phyloP scores from a whole-genome alignment of 306 rosid species.

The Comarum palustre region DNA sequence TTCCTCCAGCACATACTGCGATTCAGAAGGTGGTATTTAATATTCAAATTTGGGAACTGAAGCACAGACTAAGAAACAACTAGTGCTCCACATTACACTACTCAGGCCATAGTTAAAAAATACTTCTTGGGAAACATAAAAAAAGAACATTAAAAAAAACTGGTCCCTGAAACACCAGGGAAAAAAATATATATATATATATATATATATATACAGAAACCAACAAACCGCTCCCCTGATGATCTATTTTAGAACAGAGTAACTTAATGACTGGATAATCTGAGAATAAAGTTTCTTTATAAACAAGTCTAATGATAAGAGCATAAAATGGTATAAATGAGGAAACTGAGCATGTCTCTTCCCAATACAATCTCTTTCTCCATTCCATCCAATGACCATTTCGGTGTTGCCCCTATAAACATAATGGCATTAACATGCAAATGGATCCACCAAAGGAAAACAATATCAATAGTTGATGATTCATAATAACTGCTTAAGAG shows the following conservation, averaged over 20 bases:
- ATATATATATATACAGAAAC: no score
- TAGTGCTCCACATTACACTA: neutral
- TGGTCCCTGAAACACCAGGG: neutral
- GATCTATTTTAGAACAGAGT: neutral
- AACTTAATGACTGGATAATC: neutral
- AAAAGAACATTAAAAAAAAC: neutral
- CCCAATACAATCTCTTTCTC: neutral
- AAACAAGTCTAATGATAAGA: neutral
- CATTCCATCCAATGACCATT: neutral
- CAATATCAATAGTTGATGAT: neutral
- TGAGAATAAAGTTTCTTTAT: neutral
- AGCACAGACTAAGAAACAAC: neutral
- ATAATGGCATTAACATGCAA: neutral
- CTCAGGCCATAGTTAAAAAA: neutral
- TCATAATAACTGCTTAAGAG: neutral
- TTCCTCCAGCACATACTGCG: constrained; percentile 86
- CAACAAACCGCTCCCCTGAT: neutral
- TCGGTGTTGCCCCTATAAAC: neutral
- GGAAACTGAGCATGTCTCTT: neutral
- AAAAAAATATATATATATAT: no score
- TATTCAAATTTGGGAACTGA: neutral
- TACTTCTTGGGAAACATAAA: neutral
- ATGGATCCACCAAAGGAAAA: neutral
- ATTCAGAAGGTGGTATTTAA: constrained; percentile 26
- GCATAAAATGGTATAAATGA: neutral